Evolutionary conservation across 441 rosid species (phyloP), one percentile per base, ranked within the genome.

Genomic region (Kokia cookei): DNA sequence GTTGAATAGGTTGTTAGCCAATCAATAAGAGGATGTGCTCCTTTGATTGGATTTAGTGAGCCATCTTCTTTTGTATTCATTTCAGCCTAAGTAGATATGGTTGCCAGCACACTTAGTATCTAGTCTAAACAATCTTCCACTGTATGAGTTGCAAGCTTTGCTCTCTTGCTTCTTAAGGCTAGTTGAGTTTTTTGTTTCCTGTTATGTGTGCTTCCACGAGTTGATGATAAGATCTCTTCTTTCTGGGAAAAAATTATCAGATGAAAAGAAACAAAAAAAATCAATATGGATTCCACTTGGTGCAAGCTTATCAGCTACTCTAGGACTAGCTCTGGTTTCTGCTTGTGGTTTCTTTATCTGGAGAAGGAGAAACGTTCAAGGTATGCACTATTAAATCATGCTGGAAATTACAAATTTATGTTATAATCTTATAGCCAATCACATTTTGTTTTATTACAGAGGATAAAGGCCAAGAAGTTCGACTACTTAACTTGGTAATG

Each of bases 381-480:
- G 73, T 55, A 54, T 37, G 32, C 64, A 70, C 62, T 57, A 19
- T 10, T 35, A 45, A 32, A 70, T 55, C 10, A 37, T 37, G 9
- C 3, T 8, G 3, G 22, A 19, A 14, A 7, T 42, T 19, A 10
- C 26, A 29, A 4, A 27, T 59, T 26, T 58, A n/a, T 58, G 7
- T 58, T 58, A 11, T 26, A 58, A 11, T 58, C 62, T 3, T 24
- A 58, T 57, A 29, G 17, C 22, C 17, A 22, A 12, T 14, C 19
- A 14, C 4, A 4, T 37, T 10, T 10, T 76, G 12, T 40, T 13
- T 27, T 61, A 55, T 6, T 14, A 19, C 8, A 72, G 72, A 47
- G 29, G 62, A 69, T 9, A 43, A 2, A 5, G 73, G 54, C 48
- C 75, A 57, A 62, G 79, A 61, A 55, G 51, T 77, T 32, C 73